Percentiles rank a stretch among this genome's conserved stretches.
Evolutionary conservation across 768 basidiomycete species (phyloP).

Genomic region (Podaxis sp.): DNA sequence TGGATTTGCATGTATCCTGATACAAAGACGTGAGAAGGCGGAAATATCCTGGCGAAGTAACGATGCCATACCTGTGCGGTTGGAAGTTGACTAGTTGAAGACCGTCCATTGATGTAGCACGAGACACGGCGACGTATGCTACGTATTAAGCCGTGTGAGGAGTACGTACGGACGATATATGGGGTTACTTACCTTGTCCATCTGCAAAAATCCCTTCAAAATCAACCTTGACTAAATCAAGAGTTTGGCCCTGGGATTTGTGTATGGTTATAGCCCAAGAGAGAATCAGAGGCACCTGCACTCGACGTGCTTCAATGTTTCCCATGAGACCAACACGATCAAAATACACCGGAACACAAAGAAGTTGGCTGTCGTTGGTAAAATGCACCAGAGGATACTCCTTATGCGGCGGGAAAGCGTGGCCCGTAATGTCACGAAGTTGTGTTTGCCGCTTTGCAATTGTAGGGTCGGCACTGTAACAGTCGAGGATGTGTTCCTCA

Average conservation of each 20-base stretch:
- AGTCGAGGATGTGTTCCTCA: not conserved
- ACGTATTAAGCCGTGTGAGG: not conserved
- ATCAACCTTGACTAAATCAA: conserved; percentile 76
- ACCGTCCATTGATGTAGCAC: conserved; percentile 58
- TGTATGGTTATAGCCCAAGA: conserved; percentile 87
- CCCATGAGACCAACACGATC: conserved; percentile 52
- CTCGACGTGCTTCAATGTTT: conserved; percentile 50
- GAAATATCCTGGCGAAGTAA: not conserved
- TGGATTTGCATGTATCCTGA: conserved; percentile 10
- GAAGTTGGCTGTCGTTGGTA: conserved; percentile 37
- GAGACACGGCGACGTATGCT: conserved; percentile 70
- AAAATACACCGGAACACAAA: conserved; percentile 54
- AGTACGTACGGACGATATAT: not conserved
- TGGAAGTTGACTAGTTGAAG: conserved; percentile 63
- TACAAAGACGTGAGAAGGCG: not conserved
- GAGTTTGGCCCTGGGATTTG: conserved; percentile 86
- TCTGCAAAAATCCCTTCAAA: conserved; percentile 70
- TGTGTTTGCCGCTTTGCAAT: not conserved
- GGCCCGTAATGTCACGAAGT: not conserved
- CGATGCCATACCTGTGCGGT: conserved; percentile 40
- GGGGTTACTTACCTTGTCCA: conserved; percentile 52
- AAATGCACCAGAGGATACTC: conserved; percentile 63
- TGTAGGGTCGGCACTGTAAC: not conserved
- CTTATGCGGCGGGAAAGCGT: not conserved
- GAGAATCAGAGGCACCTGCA: conserved; percentile 52